Base-by-base conservation (phyloP, 2,329 filamentous ascomycete genomes). In the Polychaeton citri region DNA sequence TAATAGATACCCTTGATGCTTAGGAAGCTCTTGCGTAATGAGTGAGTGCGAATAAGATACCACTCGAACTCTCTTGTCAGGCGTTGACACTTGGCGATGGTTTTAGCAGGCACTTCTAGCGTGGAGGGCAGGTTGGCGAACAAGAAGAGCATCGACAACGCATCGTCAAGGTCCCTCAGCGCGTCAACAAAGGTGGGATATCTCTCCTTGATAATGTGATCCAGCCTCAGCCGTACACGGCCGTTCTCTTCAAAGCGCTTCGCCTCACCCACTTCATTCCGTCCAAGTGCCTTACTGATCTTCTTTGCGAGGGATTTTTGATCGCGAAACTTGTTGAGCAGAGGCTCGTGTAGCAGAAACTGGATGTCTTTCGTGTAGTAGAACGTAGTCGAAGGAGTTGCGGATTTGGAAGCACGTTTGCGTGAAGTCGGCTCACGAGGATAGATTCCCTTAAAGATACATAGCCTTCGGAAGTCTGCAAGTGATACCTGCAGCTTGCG, bases 1-100 rank as follows among this genome's bases (percentile, higher is more conserved):
- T 96, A 98, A 68, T 98, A 98, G 53, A 98, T 96, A 43, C 90
- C 90, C 71, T 98, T 98, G 64, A 98, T 96, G 2, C 86, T 94
- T 46, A 98, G 66, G 67, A 98, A 98, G 0, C 87, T 94, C 66
- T 95, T 96, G 54, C 84, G 81, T 49, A 98, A 66, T 51, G 83
- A 86, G 63, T 93, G 77, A 30, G 88, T 92, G 32, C 79, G 74
- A 55, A 98, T 98, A 43, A 98, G 72, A 62, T 94, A 98, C 68
- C 96, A 90, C 64, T 96, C 82, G 61, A 98, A 98, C 65, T 98
- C 90, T 59, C 88, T 79, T 51, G 81, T 88, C 37, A 98, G 67
- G 37, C 85, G 79, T 66, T 96, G 87, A 68, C 90, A 98, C 45
- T 86, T 80, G 36, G 86, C 82, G 59, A 98, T 87, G 62, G 92